Conservation (phyloP, 257 asterid genomes). For the Nicotiana tomentosiformis region DNA sequence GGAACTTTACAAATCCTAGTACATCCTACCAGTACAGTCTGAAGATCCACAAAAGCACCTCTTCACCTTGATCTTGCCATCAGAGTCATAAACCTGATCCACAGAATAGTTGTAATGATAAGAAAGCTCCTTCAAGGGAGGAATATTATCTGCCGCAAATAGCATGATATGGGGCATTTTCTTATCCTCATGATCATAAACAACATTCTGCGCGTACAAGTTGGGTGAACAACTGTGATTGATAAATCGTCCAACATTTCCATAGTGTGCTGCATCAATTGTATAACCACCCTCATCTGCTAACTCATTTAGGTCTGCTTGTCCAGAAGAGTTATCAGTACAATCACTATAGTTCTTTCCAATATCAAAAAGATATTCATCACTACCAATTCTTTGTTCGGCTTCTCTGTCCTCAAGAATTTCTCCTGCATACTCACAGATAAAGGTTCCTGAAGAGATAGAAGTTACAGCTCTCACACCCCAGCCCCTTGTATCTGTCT, state of each 20-base stretch:
- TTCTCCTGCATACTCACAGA: conserved; percentile 86
- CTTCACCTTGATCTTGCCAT: conserved; percentile 65
- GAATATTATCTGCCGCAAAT: conserved; percentile 72
- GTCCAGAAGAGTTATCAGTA: conserved; percentile 28
- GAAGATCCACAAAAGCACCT: conserved; percentile 67
- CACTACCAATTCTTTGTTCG: conserved; percentile 57
- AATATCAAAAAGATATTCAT: conserved; percentile 91
- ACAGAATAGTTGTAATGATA: conserved; percentile 63
- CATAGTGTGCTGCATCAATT: conserved; percentile 63
- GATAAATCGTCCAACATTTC: conserved; percentile 76
- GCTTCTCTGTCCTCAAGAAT: conserved; percentile 87
- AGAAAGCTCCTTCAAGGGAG: conserved; percentile 71
- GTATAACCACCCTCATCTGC: conserved; percentile 57
- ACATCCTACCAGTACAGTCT: conserved; percentile 76
- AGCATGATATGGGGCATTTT: conserved; percentile 87
- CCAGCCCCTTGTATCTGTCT: conserved; percentile 84
- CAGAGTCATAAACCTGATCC: conserved; percentile 48
- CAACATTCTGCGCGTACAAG: conserved; percentile 73
- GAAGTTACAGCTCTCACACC: conserved; percentile 71
- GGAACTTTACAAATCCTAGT: conserved; percentile 21
- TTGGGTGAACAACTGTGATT: conserved; percentile 91
- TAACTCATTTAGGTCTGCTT: conserved; percentile 18
- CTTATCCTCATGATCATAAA: conserved; percentile 60
- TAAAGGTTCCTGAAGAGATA: conserved; percentile 81
- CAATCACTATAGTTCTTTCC: conserved; percentile 45